Evolutionary conservation across 106 monocot genomes (phyloP).

Genomic region (Platanthera guangdongensis): DNA sequence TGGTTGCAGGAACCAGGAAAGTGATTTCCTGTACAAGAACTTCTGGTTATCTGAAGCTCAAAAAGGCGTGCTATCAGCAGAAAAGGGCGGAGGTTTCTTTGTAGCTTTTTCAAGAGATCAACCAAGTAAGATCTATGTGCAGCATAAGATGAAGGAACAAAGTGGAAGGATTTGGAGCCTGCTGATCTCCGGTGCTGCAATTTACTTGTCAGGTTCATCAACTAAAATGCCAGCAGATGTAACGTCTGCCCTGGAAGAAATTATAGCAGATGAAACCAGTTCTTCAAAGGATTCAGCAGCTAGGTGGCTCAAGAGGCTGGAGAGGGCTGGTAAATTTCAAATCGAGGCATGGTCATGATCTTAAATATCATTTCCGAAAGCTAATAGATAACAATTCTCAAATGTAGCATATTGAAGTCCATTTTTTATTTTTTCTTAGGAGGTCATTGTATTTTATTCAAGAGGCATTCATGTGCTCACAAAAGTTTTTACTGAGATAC

Average conservation of each 20-base stretch:
- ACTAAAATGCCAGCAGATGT: conserved; percentile 90
- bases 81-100: conserved; percentile 76
- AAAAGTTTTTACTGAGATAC: no score
- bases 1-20: conserved; percentile 64
- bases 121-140: conserved; percentile 74
- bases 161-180: conserved; percentile 62
- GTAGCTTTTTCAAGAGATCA: conserved; percentile 93
- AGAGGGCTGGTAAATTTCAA: conserved; percentile 49
- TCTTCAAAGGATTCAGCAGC: conserved; percentile 50
- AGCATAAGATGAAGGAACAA: conserved; percentile 89
- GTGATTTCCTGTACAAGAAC: conserved; percentile 62
- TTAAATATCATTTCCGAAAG: background rate
- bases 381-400: no score
- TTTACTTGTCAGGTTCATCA: conserved; percentile 83
- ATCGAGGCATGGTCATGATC: conserved; percentile 66
- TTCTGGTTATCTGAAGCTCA: conserved; percentile 62
- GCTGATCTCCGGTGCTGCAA: conserved; percentile 41
- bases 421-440: no score
- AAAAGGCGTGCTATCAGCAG: conserved; percentile 50
- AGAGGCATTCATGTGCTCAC: no score
- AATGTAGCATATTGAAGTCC: no score
- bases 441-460: no score
- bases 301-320: conserved; percentile 55
- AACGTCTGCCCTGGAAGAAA: conserved; percentile 52
- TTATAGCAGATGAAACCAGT: conserved; percentile 49